These are phyloP conservation scores for Volvox carteri DNA, from an alignment of 163 green algal species.

Conservation along the genomic window DNA sequence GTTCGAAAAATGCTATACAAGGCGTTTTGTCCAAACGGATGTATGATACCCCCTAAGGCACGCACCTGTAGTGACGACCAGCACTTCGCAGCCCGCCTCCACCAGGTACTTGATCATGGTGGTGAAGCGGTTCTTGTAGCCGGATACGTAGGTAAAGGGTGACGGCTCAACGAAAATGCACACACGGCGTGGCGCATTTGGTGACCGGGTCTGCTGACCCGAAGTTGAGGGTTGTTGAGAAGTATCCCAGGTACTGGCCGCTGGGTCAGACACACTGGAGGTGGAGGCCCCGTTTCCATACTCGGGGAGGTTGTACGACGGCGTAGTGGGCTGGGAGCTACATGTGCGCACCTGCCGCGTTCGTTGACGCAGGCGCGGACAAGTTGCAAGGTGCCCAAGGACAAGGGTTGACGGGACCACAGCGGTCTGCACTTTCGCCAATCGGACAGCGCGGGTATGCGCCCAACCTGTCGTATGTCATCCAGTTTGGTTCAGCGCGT, in stretches of 20 bases:
- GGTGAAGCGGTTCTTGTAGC: conserved; percentile 94
- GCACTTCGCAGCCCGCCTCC: conserved; percentile 86
- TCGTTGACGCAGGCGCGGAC: neutral
- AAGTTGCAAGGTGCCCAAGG: neutral
- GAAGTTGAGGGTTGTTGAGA: conserved; percentile 38
- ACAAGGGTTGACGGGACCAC: neutral
- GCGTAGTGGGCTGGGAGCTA: neutral
- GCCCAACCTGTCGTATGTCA: too few species aligned
- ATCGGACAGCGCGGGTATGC: neutral
- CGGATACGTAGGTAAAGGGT: conserved; percentile 90
- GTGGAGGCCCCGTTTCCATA: neutral
- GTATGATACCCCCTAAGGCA: neutral
- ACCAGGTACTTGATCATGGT: conserved; percentile 88
- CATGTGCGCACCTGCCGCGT: conserved; percentile 10
- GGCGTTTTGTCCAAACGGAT: too few species aligned
- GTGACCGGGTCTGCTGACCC: neutral
- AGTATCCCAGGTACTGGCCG: conserved; percentile 33
- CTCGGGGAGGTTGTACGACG: neutral
- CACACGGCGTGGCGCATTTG: conserved; percentile 59
- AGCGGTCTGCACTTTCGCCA: neutral
- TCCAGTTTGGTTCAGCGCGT: too few species aligned
- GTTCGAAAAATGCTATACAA: too few species aligned
- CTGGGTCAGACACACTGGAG: conserved; percentile 9
- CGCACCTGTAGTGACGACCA: conserved; percentile 82
- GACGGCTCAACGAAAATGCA: conserved; percentile 92